A percentile compares a stretch with the other conserved stretches of the same genome.
These are phyloP conservation scores for Kwoniella mangroviensis DNA, from an alignment of 768 basidiomycete species.

Conservation along the genomic window DNA sequence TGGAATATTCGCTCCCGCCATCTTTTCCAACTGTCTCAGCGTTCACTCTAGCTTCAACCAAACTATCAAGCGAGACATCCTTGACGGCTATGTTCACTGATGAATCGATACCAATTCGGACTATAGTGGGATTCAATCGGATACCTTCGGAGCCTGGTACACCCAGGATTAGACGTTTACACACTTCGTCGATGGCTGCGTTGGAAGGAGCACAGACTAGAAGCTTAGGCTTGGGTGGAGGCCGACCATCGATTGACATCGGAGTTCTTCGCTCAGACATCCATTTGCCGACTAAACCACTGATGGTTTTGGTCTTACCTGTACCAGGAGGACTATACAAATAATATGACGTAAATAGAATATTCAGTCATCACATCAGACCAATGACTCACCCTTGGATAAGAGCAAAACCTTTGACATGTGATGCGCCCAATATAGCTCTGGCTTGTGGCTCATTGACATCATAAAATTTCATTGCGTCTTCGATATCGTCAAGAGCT, in stretches of 20 bases:
- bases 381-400: slow-evolving; percentile 80
- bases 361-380: too few relatives aligned
- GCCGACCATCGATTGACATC: slow-evolving; percentile 63
- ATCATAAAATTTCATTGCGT: slow-evolving; percentile 70
- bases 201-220: slow-evolving; percentile 97
- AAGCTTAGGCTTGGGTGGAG: slow-evolving; percentile 69
- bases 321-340: slow-evolving; percentile 85
- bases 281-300: slow-evolving; percentile 85
- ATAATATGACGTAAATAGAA: not conserved
- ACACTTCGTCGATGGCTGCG: slow-evolving; percentile 96
- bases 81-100: slow-evolving; percentile 77
- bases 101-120: slow-evolving; percentile 81
- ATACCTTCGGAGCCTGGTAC: slow-evolving; percentile 66
- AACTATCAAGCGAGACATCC: slow-evolving; percentile 82
- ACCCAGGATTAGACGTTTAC: slow-evolving; percentile 81
- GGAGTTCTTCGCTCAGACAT: slow-evolving; percentile 66
- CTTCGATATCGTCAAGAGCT: slow-evolving; percentile 64
- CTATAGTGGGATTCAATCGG: slow-evolving; percentile 72
- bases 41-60: slow-evolving; percentile 70
- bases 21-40: slow-evolving; percentile 52
- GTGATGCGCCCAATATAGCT: slow-evolving; percentile 78
- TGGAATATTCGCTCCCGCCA: slow-evolving; percentile 62
- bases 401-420: slow-evolving; percentile 76
- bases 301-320: slow-evolving; percentile 97
- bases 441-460: slow-evolving; percentile 94